phyloP scores from a whole-genome alignment of 2,329 filamentous ascomycete species.

The Elsinoe necatrix region DNA sequence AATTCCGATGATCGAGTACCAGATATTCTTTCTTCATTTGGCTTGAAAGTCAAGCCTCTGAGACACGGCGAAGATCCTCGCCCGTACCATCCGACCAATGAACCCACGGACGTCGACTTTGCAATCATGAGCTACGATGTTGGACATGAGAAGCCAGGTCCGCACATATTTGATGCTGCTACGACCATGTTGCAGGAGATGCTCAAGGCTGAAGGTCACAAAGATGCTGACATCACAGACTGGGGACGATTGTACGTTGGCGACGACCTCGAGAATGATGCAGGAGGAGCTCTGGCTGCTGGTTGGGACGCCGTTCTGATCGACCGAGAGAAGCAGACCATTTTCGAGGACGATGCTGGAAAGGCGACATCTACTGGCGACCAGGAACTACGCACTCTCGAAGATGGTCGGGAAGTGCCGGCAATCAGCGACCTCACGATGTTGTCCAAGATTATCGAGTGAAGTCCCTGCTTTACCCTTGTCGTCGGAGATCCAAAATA shows the following conservation, averaged over 20 bases:
- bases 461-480: neutral
- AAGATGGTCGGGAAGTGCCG: neutral
- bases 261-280: constrained; percentile 46
- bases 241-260: constrained; percentile 45
- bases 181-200: constrained; percentile 35
- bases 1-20: constrained; percentile 57
- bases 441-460: constrained; percentile 1
- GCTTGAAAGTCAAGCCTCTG: constrained; percentile 39
- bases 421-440: constrained; percentile 3
- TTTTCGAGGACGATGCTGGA: constrained; percentile 12
- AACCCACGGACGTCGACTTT: constrained; percentile 43
- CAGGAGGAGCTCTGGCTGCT: constrained; percentile 38
- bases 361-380: neutral
- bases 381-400: neutral
- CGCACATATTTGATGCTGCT: constrained; percentile 49
- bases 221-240: constrained; percentile 19
- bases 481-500: constrained; percentile 54
- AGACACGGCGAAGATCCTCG: constrained; percentile 22
- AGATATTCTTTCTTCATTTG: constrained; percentile 45
- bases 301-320: constrained; percentile 42
- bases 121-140: constrained; percentile 56
- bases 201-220: constrained; percentile 25
- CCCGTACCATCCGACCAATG: constrained; percentile 16
- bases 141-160: constrained; percentile 51
- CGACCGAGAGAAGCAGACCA: constrained; percentile 27